Evolutionary conservation across 352 stramenopile species (phyloP).

Genomic region (Phytophthora idaei): DNA sequence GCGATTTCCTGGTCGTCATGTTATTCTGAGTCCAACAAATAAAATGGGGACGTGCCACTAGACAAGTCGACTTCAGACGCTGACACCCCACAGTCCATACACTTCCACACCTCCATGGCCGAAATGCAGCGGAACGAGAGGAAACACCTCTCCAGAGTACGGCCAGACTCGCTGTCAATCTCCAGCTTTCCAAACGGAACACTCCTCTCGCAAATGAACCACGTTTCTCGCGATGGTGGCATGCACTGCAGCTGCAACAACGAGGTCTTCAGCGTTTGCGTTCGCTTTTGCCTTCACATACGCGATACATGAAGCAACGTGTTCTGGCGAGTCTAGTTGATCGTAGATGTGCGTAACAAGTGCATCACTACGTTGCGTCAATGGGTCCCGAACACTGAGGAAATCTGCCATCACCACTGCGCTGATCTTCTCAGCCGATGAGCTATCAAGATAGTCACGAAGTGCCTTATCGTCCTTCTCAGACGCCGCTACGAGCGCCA

Average conservation of each 20-base stretch:
- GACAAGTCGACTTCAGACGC: conserved; percentile 64
- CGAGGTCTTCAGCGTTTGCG: background rate
- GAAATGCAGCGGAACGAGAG: conserved; percentile 72
- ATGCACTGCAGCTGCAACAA: conserved; percentile 4
- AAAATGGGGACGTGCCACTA: conserved; percentile 54
- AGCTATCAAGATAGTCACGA: conserved; percentile 33
- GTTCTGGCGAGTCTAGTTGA: conserved; percentile 53
- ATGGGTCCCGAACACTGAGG: conserved; percentile 64
- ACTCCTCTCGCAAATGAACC: conserved; percentile 69
- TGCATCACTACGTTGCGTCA: conserved; percentile 38
- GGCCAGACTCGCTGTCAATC: conserved; percentile 56
- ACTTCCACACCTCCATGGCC: conserved; percentile 82
- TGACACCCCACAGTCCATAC: conserved; percentile 73
- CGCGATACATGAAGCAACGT: conserved; percentile 44
- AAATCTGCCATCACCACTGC: conserved; percentile 81
- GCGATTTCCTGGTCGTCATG: conserved; percentile 5
- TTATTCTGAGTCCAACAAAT: conserved; percentile 56
- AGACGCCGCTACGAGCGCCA: conserved; percentile 46
- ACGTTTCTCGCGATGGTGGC: conserved; percentile 60
- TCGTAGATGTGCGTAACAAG: conserved; percentile 70
- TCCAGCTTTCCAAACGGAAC: conserved; percentile 72
- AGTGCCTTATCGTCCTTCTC: conserved; percentile 35
- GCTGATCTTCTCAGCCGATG: conserved; percentile 48
- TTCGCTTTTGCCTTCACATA: conserved; percentile 39
- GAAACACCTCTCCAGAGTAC: conserved; percentile 79